phyloP scores from a whole-genome alignment of 106 monocot genomes.

The Dioscorea alata region DNA sequence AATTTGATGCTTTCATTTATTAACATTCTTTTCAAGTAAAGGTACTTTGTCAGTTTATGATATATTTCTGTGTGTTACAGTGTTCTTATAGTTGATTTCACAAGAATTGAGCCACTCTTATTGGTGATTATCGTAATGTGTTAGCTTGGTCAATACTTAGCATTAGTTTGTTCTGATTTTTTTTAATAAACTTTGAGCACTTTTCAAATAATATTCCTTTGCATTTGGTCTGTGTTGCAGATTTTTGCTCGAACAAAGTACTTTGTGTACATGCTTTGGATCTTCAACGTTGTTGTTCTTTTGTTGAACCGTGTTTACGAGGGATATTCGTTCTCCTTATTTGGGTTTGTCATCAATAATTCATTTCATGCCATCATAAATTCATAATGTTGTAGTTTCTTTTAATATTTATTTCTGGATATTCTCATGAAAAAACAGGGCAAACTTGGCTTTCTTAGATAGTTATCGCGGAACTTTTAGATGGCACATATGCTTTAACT shows the following conservation, averaged over 20 bases:
- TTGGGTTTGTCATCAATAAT: slow-evolving; percentile 58
- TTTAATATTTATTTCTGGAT: too few species aligned
- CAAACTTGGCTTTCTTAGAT: slow-evolving; percentile 62
- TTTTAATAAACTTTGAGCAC: background rate
- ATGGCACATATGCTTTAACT: slow-evolving; percentile 99
- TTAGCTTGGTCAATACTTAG: background rate
- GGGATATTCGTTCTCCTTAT: slow-evolving; percentile 82
- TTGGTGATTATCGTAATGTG: too few species aligned
- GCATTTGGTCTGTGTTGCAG: slow-evolving; percentile 37
- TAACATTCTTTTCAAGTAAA: background rate
- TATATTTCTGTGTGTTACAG: too few species aligned
- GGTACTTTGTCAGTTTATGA: too few species aligned
- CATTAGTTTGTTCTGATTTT: background rate
- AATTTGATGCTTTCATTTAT: background rate
- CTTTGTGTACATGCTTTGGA: slow-evolving; percentile 61
- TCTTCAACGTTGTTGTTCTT: slow-evolving; percentile 72
- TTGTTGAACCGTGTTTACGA: slow-evolving; percentile 79
- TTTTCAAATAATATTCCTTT: background rate
- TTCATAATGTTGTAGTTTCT: background rate
- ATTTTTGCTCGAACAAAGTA: slow-evolving; percentile 53
- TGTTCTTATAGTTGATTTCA: too few species aligned
- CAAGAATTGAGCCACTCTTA: too few species aligned
- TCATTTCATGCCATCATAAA: background rate
- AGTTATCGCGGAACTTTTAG: slow-evolving; percentile 82
- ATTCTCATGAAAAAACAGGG: slow-evolving; percentile 26